Base-by-base conservation (phyloP, 2,329 filamentous ascomycete species). In the Botrytis fragariae region DNA sequence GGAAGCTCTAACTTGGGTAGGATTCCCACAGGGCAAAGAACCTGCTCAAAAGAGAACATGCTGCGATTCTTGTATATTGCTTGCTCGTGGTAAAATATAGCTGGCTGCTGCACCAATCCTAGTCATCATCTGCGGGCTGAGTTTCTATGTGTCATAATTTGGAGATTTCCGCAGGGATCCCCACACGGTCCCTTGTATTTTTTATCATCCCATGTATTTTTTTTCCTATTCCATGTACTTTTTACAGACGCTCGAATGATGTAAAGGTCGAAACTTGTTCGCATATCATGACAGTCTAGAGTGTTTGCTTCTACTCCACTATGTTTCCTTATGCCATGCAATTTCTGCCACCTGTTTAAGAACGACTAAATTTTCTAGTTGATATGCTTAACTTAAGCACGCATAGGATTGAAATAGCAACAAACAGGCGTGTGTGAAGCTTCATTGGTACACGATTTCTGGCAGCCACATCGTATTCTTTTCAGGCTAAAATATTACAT, bases 141-240 rank as follows among this genome's bases (percentile, higher is more conserved):
- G 20, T 71, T 71, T 67, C 45, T 60, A 59, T 72, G 61, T 72
- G 70, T 72, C 70, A 72, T 12, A 25, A 16, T 9, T 37, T 60
- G 5, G 3, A 3, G 70, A 72, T 72, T 35, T 48, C 1, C 48
- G 10, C 37, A 67, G 20, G 69, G 70, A 48, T 59, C 37, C 44
- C 63, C 63, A 37, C 63, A 37, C 42, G 12, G 4, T 61, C 68
- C 37, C 39, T 10, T n/a, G 48, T 16, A 6, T 9, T 54, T 51
- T 16, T 54, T 1, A 16, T 20, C 25, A 12, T 54, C 12, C 25
- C 22, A 51, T 51, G 48, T 51, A 51, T 14, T 51, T n/a, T 22
- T 51, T 5, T 4, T 44, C 42, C 44, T 22, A 20, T 45, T 1
- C 45, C 48, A 29, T 54, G 48, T 54, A n/a, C n/a, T 57, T 57